Conservation (phyloP, 257 asterid genomes). For the Solanum piurae region DNA sequence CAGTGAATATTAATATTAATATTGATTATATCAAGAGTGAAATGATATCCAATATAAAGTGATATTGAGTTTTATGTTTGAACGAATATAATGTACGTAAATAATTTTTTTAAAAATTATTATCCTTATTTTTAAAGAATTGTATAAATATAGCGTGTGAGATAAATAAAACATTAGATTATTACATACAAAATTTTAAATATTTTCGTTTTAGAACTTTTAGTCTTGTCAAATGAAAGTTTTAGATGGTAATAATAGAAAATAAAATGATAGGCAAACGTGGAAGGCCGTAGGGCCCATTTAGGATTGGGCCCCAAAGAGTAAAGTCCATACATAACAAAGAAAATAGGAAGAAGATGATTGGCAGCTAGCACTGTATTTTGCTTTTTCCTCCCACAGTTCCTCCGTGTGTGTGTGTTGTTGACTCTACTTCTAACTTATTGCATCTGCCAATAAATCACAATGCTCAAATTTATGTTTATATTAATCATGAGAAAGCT, state of each 20-base stretch:
- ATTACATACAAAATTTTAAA: background rate
- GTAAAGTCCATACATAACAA: background rate
- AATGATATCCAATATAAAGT: background rate
- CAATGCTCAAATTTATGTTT: too few relatives aligned
- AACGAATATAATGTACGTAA: background rate
- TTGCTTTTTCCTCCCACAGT: background rate
- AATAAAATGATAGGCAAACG: background rate
- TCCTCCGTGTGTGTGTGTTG: background rate
- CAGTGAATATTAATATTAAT: background rate
- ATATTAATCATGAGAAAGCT: too few relatives aligned
- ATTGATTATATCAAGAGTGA: background rate
- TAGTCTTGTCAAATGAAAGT: background rate
- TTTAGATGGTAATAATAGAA: too few relatives aligned
- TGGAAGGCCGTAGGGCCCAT: background rate
- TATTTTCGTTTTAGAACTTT: too few relatives aligned
- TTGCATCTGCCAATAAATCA: background rate
- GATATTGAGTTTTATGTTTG: background rate
- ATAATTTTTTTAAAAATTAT: background rate
- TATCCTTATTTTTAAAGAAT: background rate
- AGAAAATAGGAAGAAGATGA: background rate
- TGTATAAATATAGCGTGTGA: background rate
- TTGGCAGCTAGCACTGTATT: background rate
- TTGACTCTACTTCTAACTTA: background rate
- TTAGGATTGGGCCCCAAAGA: background rate
- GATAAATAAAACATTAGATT: background rate